Base-by-base conservation (phyloP, 2,329 filamentous ascomycete species). In the Dactylellina sp. region DNA sequence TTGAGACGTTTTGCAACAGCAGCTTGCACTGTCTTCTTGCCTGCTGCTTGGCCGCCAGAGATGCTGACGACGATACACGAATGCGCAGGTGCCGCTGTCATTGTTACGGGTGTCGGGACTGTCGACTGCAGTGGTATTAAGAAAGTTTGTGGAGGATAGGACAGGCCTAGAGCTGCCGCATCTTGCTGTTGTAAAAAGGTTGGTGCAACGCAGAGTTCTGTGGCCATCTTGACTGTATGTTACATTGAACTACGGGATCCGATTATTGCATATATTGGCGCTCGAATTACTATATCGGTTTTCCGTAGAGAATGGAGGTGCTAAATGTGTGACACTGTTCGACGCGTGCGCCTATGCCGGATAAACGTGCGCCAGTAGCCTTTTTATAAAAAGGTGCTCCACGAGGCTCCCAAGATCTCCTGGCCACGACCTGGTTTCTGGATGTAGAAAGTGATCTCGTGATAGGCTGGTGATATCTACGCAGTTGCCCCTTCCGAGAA, bases 1-100 rank as follows among this genome's bases (percentile, higher is more conserved):
- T 65, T 55, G 22, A 78, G 63, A 12, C 76, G 64, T 12, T 56
- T 66, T 7, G 66, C 71, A 46, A 78, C 61, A 3, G 75, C 76
- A n/a, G 61, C 50, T 22, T 77, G 76, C 46, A 79, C 77, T 1
- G 72, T 75, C 55, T 78, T 79, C 63, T 79, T 79, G 14, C 77
- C 77, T 25, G 77, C 76, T 24, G 77, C 77, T 28, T 77, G 75
- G 14, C 77, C 77, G 46, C 77, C 77, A 14, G 77, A 74, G 49
- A 79, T 76, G 32, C 65, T 75, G 49, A 78, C 77, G 37, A 78
- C 61, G 39, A 72, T 72, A 28, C 68, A 72, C 20, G 60, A 25
- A 56, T 49, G 64, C 64, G 60, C 61, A 7, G 44, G 18, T 59
- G 66, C 18, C 9, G 35, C 22, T n/a, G 40, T n/a, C 18, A 32